Evolutionary conservation across 768 basidiomycete genomes (phyloP), one percentile per base, ranked within the genome.

Genomic region (Mycena crocata): DNA sequence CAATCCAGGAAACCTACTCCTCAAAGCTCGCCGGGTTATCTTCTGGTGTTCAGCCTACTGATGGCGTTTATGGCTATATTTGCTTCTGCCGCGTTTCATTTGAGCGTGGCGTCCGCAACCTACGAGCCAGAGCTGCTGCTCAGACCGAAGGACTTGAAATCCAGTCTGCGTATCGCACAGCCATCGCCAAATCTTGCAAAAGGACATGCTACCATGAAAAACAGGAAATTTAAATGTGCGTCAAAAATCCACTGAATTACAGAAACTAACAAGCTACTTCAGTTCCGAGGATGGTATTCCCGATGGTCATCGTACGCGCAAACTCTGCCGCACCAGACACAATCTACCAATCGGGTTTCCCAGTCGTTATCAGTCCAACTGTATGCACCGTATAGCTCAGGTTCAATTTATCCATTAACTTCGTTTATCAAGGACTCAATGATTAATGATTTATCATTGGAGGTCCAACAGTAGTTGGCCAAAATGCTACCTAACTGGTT

Each of bases 361-460:
- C 65, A 5, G 65, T 70, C 9, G 50, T 70, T 44, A 57, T 70
- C 34, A 67, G 69, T 24, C 61, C 55, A 28, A 52, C 49, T 9
- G 69, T 70, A n/a, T 62, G 44, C 24, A 0, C 21, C 19, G 39
- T n/a, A n/a, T n/a, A n/a, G n/a, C 17, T n/a, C n/a, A 6, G 10
- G 8, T 49, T 21, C 23, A 10, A 30, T 12, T 39, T 13, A n/a
- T 23, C 26, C 48, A 34, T 37, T 7, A 21, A 68, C 19, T 26
- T 54, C n/a, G 31, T 55, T 35, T 23, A 3, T 35, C 15, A 9
- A 73, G 72, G 72, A 73, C 39, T 72, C 72, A 5, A 73, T 73
- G 72, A 66, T 73, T 55, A 5, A 73, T 73, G 72, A 66, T 73
- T 55, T 73, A 70, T 50, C 71, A 67, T n/a, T 73, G 72, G 72